phyloP scores from a whole-genome alignment of 202 grass and related monocot genomes.

The Cymbopogon flexuosus region DNA sequence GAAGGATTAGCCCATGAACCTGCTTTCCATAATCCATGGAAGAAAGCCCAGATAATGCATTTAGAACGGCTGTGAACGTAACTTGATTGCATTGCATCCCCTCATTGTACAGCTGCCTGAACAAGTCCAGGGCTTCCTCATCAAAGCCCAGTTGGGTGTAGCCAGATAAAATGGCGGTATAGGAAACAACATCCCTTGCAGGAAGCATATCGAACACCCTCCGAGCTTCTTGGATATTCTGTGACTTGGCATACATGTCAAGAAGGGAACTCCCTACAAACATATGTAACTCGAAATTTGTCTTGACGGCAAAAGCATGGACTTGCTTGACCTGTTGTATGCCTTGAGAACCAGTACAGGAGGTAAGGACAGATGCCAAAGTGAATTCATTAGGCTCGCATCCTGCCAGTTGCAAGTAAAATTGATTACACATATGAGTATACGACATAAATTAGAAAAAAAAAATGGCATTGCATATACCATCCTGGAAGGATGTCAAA shows the following conservation, averaged over 20 bases:
- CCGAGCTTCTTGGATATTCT: constrained; percentile 53
- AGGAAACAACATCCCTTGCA: constrained; percentile 66
- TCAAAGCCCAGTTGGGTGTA: constrained; percentile 61
- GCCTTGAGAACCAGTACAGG: constrained; percentile 35
- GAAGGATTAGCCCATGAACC: constrained; percentile 55
- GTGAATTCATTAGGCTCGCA: constrained; percentile 60
- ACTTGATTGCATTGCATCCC: constrained; percentile 77
- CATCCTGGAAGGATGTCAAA: constrained; percentile 11
- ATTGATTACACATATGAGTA: constrained; percentile 8
- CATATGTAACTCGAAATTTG: constrained; percentile 56
- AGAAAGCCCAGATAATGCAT: constrained; percentile 60
- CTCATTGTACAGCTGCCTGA: constrained; percentile 48
- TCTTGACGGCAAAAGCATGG: constrained; percentile 55
- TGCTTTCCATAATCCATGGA: constrained; percentile 71
- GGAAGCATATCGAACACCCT: constrained; percentile 59
- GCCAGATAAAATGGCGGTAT: constrained; percentile 60
- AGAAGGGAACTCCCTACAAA: constrained; percentile 73
- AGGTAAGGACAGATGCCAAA: constrained; percentile 52
- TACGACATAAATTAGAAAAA: constrained; percentile 2
- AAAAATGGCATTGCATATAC: background rate
- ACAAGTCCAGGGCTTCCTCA: constrained; percentile 61
- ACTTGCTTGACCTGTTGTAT: constrained; percentile 48
- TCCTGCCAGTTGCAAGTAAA: constrained; percentile 47
- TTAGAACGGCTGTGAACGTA: constrained; percentile 58
- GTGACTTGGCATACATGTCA: constrained; percentile 63